A percentile compares a stretch with the other conserved stretches of the same genome.
phyloP scores from a whole-genome alignment of 1,284 basidiomycete genomes.

The Boletellus deceptivus region DNA sequence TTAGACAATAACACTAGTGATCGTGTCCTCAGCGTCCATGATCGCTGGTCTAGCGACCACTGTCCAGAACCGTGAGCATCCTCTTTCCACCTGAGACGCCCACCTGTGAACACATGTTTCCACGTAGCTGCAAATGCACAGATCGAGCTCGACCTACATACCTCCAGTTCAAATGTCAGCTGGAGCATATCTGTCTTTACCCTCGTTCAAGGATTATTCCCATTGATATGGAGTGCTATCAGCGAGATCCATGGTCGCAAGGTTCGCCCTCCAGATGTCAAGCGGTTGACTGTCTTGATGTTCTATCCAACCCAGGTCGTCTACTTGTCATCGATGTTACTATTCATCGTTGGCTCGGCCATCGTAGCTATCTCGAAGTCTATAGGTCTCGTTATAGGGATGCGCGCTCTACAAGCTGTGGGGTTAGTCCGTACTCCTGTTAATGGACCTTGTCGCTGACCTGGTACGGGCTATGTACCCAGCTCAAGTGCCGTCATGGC shows the following conservation, averaged over 20 bases:
- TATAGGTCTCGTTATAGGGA: constrained; percentile 70
- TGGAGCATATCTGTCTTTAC: constrained; percentile 78
- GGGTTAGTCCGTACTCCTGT: constrained; percentile 40
- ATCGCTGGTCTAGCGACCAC: constrained; percentile 68
- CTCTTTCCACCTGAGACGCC: neutral
- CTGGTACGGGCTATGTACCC: neutral
- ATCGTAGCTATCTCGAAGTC: constrained; percentile 62
- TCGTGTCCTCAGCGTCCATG: constrained; percentile 64
- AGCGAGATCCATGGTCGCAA: constrained; percentile 83
- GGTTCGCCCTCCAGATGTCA: constrained; percentile 35
- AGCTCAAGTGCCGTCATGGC: constrained; percentile 77
- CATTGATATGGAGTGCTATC: constrained; percentile 69
- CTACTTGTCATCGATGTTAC: constrained; percentile 60
- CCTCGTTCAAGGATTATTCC: constrained; percentile 68
- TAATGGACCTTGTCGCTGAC: neutral
- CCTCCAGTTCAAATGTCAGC: constrained; percentile 68
- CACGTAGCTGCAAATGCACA: constrained; percentile 63
- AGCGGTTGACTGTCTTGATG: neutral
- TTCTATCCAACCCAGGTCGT: constrained; percentile 46
- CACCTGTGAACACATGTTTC: neutral
- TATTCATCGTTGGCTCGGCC: constrained; percentile 64
- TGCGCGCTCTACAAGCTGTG: constrained; percentile 65
- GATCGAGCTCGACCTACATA: constrained; percentile 65
- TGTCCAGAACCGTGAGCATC: constrained; percentile 62
- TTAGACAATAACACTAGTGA: constrained; percentile 54